Base-by-base conservation (phyloP, 1,284 basidiomycete species). In the Xerocomus cyaneibrunnescens region DNA sequence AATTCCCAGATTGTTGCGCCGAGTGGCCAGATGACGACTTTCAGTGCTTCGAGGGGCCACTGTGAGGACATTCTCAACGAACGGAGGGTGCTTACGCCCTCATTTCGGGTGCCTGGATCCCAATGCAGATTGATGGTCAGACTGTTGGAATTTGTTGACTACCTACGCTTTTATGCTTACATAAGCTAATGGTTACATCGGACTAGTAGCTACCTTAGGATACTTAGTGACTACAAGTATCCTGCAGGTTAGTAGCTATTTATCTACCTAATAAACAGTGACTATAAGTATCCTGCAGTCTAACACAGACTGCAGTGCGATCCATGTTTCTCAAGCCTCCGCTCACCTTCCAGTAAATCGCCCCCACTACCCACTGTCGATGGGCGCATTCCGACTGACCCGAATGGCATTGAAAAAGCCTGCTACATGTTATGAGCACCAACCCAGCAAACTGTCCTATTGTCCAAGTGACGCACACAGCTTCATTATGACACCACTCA, bases 1-100 rank as follows among this genome's bases (percentile, higher is more conserved):
- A 88, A 78, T 65, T 92, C 89, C 89, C 89, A 91, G 0, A 87
- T 76, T 0, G 89, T 92, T 2, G 89, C 89, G 3, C 89, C 89
- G 14, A 89, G 72, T 1, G 88, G 89, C 87, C 88, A 91, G 2
- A 87, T 76, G 56, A 91, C 89, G 43, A 89, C 81, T 65, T 86
- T 85, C 43, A 89, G 76, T 2, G 83, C 79, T 58, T 91, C 76
- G 60, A 91, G 0, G 80, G 72, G 10, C 85, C 83, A 47, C 84
- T 86, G 52, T 44, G 19, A 38, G 0, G 30, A 40, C 34, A 32
- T 27, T 50, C 35, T 32, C 21, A 21, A 30, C n/a, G 14, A 25
- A 22, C 21, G 10, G 32, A 10, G 31, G 6, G 2, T 17, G 69
- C 81, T 61, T 62, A 87, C 85, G 62, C 73, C 69, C 84, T 77